phyloP scores from a whole-genome alignment of 192 early-diverging fungal species.

The Thoreauomyces humboldtii region DNA sequence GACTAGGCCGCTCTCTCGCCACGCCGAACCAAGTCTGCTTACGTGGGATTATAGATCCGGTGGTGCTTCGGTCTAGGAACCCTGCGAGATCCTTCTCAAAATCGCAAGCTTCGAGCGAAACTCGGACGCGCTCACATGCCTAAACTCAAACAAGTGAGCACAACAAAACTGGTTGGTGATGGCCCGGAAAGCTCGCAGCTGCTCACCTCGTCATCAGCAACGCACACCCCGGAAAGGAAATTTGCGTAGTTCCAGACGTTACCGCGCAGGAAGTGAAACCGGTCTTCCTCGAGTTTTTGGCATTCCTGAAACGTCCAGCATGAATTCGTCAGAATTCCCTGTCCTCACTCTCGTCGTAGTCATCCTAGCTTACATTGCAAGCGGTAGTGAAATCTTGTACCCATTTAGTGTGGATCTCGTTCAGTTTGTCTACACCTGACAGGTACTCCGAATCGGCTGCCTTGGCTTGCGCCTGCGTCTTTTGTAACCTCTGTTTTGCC shows the following conservation, averaged over 20 bases:
- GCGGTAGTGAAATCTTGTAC: conserved; percentile 39
- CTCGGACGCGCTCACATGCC: conserved; percentile 53
- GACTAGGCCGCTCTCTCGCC: too few relatives aligned
- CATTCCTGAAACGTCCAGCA: conserved; percentile 34
- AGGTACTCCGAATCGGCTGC: conserved; percentile 50
- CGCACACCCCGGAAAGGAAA: conserved; percentile 51
- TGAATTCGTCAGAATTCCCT: background rate
- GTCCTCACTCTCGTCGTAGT: conserved; percentile 7
- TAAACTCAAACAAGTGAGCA: conserved; percentile 1
- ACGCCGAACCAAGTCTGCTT: too few relatives aligned
- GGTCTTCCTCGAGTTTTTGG: conserved; percentile 53
- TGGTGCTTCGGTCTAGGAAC: conserved; percentile 39
- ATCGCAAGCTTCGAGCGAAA: conserved; percentile 47
- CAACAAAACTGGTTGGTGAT: background rate
- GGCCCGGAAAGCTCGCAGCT: too few relatives aligned
- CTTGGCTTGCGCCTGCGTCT: conserved; percentile 38
- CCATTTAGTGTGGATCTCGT: conserved; percentile 48
- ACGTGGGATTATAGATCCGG: conserved; percentile 46
- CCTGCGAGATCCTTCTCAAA: conserved; percentile 42
- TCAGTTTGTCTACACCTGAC: conserved; percentile 38
- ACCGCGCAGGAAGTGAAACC: conserved; percentile 48
- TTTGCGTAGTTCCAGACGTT: conserved; percentile 56
- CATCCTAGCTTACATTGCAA: conserved; percentile 32
- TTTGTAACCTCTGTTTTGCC: conserved; percentile 36
- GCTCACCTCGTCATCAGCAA: conserved; percentile 51